Conservation (phyloP, 2,329 filamentous ascomycete species). For the Rosellinia necatrix region DNA sequence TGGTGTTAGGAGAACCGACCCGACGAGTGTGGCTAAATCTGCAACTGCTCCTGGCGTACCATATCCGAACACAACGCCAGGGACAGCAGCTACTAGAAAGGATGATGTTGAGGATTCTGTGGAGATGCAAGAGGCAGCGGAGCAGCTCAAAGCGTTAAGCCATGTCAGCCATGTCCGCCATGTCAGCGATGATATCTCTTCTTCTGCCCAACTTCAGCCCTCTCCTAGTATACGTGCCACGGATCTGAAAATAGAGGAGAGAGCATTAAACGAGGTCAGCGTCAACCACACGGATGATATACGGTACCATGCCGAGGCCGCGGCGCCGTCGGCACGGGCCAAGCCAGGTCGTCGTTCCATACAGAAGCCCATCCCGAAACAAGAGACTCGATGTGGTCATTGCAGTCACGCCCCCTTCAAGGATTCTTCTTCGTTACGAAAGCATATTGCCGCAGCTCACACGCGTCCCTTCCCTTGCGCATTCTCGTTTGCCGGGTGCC, state of each 20-base stretch:
- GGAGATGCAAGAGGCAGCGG: slow-evolving; percentile 71
- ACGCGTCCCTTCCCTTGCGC: slow-evolving; percentile 82
- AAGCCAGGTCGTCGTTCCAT: slow-evolving; percentile 54
- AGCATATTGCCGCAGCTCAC: slow-evolving; percentile 70
- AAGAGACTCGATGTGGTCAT: slow-evolving; percentile 64
- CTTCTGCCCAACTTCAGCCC: slow-evolving; percentile 31
- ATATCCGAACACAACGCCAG: slow-evolving; percentile 36
- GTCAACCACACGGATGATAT: slow-evolving; percentile 49
- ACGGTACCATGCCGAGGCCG: slow-evolving; percentile 41
- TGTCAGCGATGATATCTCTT: slow-evolving; percentile 50
- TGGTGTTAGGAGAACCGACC: slow-evolving; percentile 33
- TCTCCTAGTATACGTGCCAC: slow-evolving; percentile 35
- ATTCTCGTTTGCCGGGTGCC: slow-evolving; percentile 82
- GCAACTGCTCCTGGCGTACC: slow-evolving; percentile 28
- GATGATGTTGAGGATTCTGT: slow-evolving; percentile 65
- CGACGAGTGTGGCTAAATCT: slow-evolving; percentile 35
- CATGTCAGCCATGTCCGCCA: slow-evolving; percentile 68
- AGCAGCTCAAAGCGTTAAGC: slow-evolving; percentile 68
- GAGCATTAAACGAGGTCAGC: slow-evolving; percentile 46
- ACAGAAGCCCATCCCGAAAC: slow-evolving; percentile 54
- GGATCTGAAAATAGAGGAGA: slow-evolving; percentile 47
- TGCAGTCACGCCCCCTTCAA: slow-evolving; percentile 70
- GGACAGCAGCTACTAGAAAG: slow-evolving; percentile 44
- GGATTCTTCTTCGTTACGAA: slow-evolving; percentile 67
- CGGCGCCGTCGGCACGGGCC: slow-evolving; percentile 44